phyloP scores from a whole-genome alignment of 2,329 filamentous ascomycete species.

The Karstenula rhodostoma region DNA sequence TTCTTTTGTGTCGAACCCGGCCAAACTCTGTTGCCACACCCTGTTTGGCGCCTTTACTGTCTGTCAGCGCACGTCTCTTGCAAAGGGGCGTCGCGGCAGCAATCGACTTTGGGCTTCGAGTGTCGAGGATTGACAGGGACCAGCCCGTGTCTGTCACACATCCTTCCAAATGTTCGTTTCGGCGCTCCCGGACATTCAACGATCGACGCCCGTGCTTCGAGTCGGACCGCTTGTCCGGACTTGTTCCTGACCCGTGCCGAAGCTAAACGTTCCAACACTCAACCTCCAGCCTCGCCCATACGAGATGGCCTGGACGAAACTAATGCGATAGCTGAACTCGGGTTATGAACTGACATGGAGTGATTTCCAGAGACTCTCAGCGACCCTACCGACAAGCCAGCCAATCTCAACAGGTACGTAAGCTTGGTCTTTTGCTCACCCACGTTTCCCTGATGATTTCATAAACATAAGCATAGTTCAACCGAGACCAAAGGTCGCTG shows the following conservation, averaged over 20 bases:
- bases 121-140: slow-evolving; percentile 24
- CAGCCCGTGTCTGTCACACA: slow-evolving; percentile 5
- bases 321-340: background rate
- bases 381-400: background rate
- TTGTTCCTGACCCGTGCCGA: slow-evolving; percentile 3
- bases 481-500: slow-evolving; percentile 50
- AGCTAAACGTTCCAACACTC: background rate
- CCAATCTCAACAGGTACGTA: slow-evolving; percentile 33
- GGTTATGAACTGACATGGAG: background rate
- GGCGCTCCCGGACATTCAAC: slow-evolving; percentile 12
- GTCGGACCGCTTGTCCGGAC: slow-evolving; percentile 4
- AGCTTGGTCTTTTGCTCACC: slow-evolving; percentile 14
- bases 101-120: slow-evolving; percentile 25
- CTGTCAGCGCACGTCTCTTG: background rate
- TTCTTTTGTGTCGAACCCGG: background rate
- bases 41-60: background rate
- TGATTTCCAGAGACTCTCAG: background rate
- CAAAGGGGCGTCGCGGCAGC: slow-evolving; percentile 28
- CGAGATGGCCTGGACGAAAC: background rate
- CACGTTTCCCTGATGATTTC: slow-evolving; percentile 47
- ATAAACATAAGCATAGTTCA: slow-evolving; percentile 55
- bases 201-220: slow-evolving; percentile 17
- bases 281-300: background rate
- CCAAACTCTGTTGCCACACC: background rate
- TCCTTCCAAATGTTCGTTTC: slow-evolving; percentile 6